These are phyloP conservation scores for Anethum foeniculum DNA, from an alignment of 140 eudicot species.

Conservation along the genomic window DNA sequence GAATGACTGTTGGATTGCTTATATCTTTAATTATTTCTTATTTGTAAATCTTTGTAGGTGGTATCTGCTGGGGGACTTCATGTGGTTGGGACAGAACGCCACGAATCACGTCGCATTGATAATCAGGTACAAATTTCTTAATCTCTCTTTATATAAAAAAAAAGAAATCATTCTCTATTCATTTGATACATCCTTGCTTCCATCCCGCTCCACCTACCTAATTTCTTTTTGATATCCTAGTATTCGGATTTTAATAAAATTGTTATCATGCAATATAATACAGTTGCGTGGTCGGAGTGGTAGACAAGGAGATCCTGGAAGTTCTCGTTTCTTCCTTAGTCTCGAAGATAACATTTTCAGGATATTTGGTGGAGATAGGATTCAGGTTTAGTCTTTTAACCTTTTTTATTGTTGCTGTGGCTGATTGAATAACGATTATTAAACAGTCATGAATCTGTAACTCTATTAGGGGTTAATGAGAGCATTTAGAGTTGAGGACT, in stretches of 20 bases:
- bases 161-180: neutral
- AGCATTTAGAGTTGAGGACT: constrained; percentile 98
- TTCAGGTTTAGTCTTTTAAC: constrained; percentile 55
- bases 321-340: constrained; percentile 97
- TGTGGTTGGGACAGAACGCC: constrained; percentile 98
- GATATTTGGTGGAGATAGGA: constrained; percentile 95
- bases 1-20: neutral
- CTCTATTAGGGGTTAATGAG: constrained; percentile 85
- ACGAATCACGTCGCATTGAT: constrained; percentile 97
- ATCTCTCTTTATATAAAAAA: neutral
- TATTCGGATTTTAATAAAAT: neutral
- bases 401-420: neutral
- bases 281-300: constrained; percentile 99
- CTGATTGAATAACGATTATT: neutral
- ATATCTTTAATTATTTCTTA: neutral
- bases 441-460: constrained; percentile 12
- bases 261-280: constrained; percentile 9
- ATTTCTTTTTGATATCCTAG: neutral
- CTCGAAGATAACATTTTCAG: constrained; percentile 98
- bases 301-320: constrained; percentile 99
- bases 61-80: constrained; percentile 98
- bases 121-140: constrained; percentile 56
- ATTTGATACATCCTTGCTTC: neutral
- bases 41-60: constrained; percentile 34
- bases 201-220: neutral